Conservation (phyloP, 2,329 filamentous ascomycete genomes). For the Xylariaceae sp. region DNA sequence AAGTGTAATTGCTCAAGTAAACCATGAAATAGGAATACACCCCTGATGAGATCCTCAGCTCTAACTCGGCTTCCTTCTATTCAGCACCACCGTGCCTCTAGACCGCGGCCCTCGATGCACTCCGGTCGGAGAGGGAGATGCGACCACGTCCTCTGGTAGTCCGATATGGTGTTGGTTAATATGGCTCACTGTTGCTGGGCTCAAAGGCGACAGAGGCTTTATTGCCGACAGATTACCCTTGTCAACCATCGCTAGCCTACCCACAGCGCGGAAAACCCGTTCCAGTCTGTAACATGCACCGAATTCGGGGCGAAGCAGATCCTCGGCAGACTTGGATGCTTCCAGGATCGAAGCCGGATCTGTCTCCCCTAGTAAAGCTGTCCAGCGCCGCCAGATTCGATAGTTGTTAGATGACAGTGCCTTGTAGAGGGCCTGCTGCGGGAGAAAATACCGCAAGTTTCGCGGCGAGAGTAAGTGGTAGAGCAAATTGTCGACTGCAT, state of each 20-base stretch:
- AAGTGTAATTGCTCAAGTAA: too few relatives aligned
- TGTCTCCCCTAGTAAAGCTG: conserved; percentile 14
- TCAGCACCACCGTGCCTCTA: conserved; percentile 8
- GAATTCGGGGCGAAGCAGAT: conserved; percentile 13
- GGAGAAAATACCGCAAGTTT: conserved; percentile 13
- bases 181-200: too few relatives aligned
- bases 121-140: neutral
- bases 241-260: conserved; percentile 9
- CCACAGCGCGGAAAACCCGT: conserved; percentile 12
- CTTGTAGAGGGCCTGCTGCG: conserved; percentile 12
- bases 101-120: conserved; percentile 6
- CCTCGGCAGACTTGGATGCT: conserved; percentile 8
- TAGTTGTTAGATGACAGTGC: conserved; percentile 9
- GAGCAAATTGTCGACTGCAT: conserved; percentile 14
- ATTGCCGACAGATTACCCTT: conserved; percentile 11
- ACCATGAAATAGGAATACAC: too few relatives aligned
- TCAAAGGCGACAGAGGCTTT: neutral
- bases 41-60: neutral
- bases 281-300: conserved; percentile 13
- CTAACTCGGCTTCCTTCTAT: neutral
- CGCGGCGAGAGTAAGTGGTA: conserved; percentile 15
- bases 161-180: too few relatives aligned
- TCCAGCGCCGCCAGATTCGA: conserved; percentile 17
- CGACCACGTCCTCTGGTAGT: neutral
- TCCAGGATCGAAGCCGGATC: conserved; percentile 10